phyloP scores from a whole-genome alignment of 2,329 filamentous ascomycete species.

The Alternaria brassicicola region DNA sequence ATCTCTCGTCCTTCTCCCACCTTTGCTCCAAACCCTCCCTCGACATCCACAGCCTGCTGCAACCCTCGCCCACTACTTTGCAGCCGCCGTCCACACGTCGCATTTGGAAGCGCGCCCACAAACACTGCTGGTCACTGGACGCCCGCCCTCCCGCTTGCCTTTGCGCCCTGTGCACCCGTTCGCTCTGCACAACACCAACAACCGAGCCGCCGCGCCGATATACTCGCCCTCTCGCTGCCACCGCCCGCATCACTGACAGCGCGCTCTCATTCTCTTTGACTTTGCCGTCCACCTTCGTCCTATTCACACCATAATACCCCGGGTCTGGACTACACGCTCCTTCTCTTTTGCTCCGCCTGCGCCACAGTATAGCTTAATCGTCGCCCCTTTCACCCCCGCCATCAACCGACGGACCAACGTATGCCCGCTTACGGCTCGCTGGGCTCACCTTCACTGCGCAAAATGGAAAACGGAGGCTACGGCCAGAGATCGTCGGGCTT shows the following conservation, averaged over 20 bases:
- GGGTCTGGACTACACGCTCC: conserved; percentile 1
- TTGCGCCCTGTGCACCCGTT: conserved; percentile 15
- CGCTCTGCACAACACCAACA: not conserved
- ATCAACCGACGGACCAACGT: conserved; percentile 58
- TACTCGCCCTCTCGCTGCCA: conserved; percentile 4
- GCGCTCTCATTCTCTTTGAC: conserved; percentile 7
- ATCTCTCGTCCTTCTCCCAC: conserved; percentile 15
- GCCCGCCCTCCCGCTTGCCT: conserved; percentile 9
- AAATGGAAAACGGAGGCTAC: conserved; percentile 73
- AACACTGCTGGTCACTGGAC: conserved; percentile 16
- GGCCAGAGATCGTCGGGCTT: conserved; percentile 59
- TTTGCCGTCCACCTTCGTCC: not conserved
- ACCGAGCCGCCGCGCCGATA: conserved; percentile 1
- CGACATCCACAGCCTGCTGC: conserved; percentile 21
- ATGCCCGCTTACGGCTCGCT: conserved; percentile 79
- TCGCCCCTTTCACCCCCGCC: conserved; percentile 3
- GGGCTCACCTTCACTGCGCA: conserved; percentile 74
- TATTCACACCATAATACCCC: not conserved
- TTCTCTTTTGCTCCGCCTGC: not conserved
- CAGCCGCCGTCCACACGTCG: conserved; percentile 22
- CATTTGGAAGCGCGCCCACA: not conserved
- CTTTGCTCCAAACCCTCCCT: conserved; percentile 23
- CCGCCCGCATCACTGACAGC: conserved; percentile 15
- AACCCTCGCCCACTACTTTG: conserved; percentile 15
- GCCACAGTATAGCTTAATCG: conserved; percentile 21